Percentiles rank a stretch among this genome's conserved stretches.
These are phyloP conservation scores for Yarrowia porcina DNA, from an alignment of 805 yeast genomes.

Conservation along the genomic window DNA sequence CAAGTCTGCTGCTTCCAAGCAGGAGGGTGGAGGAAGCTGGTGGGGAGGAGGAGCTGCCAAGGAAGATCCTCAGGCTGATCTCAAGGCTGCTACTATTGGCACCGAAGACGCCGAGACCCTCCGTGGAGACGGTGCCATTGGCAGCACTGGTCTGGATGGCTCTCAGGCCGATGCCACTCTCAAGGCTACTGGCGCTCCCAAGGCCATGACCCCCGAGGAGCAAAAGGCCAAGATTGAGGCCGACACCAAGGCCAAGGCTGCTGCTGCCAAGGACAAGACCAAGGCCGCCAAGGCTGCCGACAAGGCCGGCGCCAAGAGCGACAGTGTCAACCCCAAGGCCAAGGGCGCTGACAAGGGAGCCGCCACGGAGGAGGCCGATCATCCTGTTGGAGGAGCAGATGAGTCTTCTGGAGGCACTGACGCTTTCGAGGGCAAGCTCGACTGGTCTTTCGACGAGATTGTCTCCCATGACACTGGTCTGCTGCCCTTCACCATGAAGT, in stretches of 20 bases:
- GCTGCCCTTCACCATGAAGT: constrained; percentile 61
- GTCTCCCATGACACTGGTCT: constrained; percentile 68
- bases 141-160: background rate
- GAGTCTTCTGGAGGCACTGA: constrained; percentile 46
- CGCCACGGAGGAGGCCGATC: constrained; percentile 32
- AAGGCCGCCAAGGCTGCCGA: constrained; percentile 43
- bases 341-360: constrained; percentile 24
- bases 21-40: constrained; percentile 22
- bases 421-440: constrained; percentile 43
- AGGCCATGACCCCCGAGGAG: constrained; percentile 29
- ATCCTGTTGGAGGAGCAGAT: constrained; percentile 31
- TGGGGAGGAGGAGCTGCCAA: constrained; percentile 4
- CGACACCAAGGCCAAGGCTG: constrained; percentile 32
- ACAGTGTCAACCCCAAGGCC: constrained; percentile 29
- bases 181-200: background rate
- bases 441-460: constrained; percentile 46
- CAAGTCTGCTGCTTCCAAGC: constrained; percentile 23
- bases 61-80: constrained; percentile 27
- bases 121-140: background rate
- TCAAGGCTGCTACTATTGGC: constrained; percentile 27
- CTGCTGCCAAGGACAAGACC: constrained; percentile 34
- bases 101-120: background rate
- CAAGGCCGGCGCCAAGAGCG: constrained; percentile 40
- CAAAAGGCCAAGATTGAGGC: constrained; percentile 39
- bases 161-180: background rate